These are phyloP conservation scores for Schizopora paradoxa DNA, from an alignment of 1,284 basidiomycete species.

Conservation along the genomic window DNA sequence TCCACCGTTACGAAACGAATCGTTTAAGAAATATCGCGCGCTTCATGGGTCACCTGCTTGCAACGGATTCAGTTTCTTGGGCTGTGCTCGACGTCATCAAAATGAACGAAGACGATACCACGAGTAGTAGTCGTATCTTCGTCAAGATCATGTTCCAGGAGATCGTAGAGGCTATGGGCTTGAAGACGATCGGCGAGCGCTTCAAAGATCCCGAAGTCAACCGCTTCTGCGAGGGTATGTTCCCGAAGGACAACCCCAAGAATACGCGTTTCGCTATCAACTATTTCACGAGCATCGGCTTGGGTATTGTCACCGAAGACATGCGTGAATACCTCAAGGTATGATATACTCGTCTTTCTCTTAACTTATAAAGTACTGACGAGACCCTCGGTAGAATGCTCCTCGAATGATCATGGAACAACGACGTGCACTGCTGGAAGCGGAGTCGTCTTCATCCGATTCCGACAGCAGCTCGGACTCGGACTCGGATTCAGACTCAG, in stretches of 20 bases:
- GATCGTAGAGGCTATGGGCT: slow-evolving; percentile 89
- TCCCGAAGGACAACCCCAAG: slow-evolving; percentile 95
- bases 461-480: slow-evolving; percentile 35
- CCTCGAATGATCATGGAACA: slow-evolving; percentile 91
- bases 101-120: slow-evolving; percentile 98
- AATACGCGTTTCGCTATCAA: slow-evolving; percentile 98
- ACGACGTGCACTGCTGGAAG: slow-evolving; percentile 77
- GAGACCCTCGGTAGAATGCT: slow-evolving; percentile 58
- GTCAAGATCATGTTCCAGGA: slow-evolving; percentile 95
- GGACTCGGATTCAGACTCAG: slow-evolving; percentile 31
- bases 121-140: slow-evolving; percentile 94
- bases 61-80: slow-evolving; percentile 89
- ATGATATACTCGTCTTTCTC: slow-evolving; percentile 26
- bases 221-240: slow-evolving; percentile 76
- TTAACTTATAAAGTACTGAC: slow-evolving; percentile 9
- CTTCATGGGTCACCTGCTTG: slow-evolving; percentile 90
- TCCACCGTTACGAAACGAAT: slow-evolving; percentile 98
- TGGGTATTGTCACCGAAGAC: slow-evolving; percentile 88
- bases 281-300: slow-evolving; percentile 91
- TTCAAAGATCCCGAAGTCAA: slow-evolving; percentile 85
- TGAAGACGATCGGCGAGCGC: slow-evolving; percentile 77
- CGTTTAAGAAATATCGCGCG: slow-evolving; percentile 94
- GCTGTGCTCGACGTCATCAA: slow-evolving; percentile 78
- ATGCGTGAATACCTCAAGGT: slow-evolving; percentile 96
- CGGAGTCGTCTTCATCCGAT: slow-evolving; percentile 53